Conservation (phyloP, 371 early-diverging fungal species). For the Rhizopus arrhizus region DNA sequence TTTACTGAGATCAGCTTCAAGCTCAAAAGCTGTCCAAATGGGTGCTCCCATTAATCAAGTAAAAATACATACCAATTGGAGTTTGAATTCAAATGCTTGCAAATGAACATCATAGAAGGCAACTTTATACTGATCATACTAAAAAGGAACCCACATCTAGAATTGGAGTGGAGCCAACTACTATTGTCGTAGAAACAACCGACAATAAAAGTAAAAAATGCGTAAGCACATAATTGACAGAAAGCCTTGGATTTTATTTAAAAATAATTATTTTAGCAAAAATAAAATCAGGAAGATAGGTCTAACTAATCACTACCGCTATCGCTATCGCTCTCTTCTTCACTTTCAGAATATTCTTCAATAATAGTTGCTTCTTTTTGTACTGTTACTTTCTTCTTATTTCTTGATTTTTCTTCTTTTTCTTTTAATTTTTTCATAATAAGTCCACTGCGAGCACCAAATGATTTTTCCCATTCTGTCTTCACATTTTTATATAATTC, state of each 20-base stretch:
- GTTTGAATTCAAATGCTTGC: too few relatives aligned
- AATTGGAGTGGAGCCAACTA: too few relatives aligned
- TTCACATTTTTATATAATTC: constrained; percentile 81
- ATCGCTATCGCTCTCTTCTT: constrained; percentile 2
- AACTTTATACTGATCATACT: too few relatives aligned
- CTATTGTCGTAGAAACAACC: too few relatives aligned
- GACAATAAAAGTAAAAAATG: too few relatives aligned
- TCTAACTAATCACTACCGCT: neutral
- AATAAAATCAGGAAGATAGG: neutral
- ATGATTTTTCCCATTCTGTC: constrained; percentile 78
- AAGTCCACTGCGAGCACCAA: constrained; percentile 36
- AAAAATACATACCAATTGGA: too few relatives aligned
- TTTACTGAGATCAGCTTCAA: constrained; percentile 6
- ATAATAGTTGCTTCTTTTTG: constrained; percentile 7
- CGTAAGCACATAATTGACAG: neutral
- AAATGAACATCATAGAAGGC: too few relatives aligned
- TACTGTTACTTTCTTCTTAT: constrained; percentile 16
- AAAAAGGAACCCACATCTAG: too few relatives aligned
- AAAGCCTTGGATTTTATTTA: neutral
- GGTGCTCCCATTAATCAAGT: neutral
- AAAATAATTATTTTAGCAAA: neutral
- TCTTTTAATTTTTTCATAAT: constrained; percentile 25
- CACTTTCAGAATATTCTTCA: neutral
- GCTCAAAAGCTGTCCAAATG: constrained; percentile 12
- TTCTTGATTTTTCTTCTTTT: constrained; percentile 13